Base-by-base conservation (phyloP, 768 basidiomycete species). In the Kwoniella heveanensis region DNA sequence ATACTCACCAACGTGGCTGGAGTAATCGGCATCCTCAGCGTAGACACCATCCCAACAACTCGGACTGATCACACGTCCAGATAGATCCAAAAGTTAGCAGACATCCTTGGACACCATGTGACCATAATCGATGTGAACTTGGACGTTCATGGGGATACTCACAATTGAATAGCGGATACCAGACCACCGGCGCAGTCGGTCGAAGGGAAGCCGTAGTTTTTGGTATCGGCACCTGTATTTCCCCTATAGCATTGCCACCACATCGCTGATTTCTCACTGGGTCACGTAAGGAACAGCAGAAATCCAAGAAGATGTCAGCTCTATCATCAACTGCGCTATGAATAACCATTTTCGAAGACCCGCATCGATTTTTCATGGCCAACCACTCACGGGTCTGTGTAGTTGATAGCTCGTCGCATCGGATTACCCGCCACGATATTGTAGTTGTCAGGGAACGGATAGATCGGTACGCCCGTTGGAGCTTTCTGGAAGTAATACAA, bases 401-500 rank as follows among this genome's bases (percentile, higher is more conserved):
- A 21, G 49, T 70, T 70, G 39, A 61, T 47, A 15, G 49, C 37
- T 27, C 68, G 27, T 12, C 68, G 48, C 54, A 66, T 60, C 10
- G 68, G 68, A 29, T 70, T 27, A 9, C 68, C 68, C 13, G 58
- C 68, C 7, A 70, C 65, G 32, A 70, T 44, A 25, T 70, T 70
- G 47, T 60, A 70, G 48, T 70, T 70, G 59, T 70, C 68, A 1
- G 68, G 68, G 48, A 66, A 70, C 10, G 68, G 64, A 46, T 70
- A 66, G 54, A 70, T 62, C 2, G 60, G 51, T 17, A 55, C 57
- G 24, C 68, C 68, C 8, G 61, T 63, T 1, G 65, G 65, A 26
- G 68, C 68, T 32, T 70, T 66, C 27, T 60, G 65, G 32, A 66
- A 66, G 39, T 70, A 70, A 44, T 70, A 70, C 24, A 70, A n/a